Evolutionary conservation across 2,329 filamentous ascomycete species (phyloP).

Genomic region (Lachnellula willkommii): DNA sequence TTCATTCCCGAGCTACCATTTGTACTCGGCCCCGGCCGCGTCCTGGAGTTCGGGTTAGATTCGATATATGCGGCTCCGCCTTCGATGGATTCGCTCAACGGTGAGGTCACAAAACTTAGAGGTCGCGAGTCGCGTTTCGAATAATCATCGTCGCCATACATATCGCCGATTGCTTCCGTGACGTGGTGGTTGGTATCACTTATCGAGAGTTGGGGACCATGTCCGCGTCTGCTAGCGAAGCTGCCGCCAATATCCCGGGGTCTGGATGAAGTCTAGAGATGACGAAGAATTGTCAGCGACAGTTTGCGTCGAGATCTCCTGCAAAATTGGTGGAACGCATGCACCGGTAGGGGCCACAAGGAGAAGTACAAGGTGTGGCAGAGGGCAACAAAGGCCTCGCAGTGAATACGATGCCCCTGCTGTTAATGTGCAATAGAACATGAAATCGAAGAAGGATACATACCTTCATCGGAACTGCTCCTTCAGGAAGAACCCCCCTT

Average conservation of each 20-base stretch:
- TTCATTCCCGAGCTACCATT: conserved; percentile 27
- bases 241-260: conserved; percentile 33
- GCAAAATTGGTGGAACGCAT: conserved; percentile 18
- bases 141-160: conserved; percentile 59
- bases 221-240: conserved; percentile 31
- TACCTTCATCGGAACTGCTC: conserved; percentile 30
- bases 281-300: conserved; percentile 21
- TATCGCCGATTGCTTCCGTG: conserved; percentile 68
- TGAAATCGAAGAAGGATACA: conserved; percentile 14
- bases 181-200: conserved; percentile 71
- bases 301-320: conserved; percentile 5
- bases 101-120: conserved; percentile 50
- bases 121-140: conserved; percentile 50
- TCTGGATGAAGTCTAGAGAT: conserved; percentile 32
- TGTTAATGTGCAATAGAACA: neutral
- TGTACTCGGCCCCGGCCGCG: conserved; percentile 22
- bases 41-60: conserved; percentile 12
- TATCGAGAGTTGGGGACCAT: conserved; percentile 37
- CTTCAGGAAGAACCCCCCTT: conserved; percentile 26
- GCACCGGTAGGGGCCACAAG: conserved; percentile 11
- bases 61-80: conserved; percentile 25
- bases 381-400: conserved; percentile 4
- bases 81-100: conserved; percentile 38
- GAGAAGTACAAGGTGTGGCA: conserved; percentile 4
- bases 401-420: conserved; percentile 1